phyloP scores from a whole-genome alignment of 306 rosid species.

The Dryas octopetala region DNA sequence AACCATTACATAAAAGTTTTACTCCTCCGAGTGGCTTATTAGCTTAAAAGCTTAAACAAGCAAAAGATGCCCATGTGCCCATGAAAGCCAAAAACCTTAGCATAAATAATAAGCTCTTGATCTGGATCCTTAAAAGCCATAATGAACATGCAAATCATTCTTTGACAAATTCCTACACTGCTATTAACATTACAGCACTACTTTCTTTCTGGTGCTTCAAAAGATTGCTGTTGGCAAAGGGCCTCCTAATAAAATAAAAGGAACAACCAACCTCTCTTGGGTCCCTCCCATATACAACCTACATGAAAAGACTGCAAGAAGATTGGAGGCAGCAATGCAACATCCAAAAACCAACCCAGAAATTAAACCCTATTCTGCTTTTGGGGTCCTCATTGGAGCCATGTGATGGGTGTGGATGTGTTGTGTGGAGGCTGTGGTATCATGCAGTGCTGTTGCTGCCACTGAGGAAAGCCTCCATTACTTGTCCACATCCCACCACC shows the following conservation, averaged over 20 bases:
- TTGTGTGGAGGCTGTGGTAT: constrained; percentile 65
- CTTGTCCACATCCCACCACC: constrained; percentile 34
- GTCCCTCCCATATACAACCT: neutral
- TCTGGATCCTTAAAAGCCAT: neutral
- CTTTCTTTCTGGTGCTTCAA: too few relatives aligned
- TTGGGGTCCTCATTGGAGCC: constrained; percentile 47
- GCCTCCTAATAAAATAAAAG: neutral
- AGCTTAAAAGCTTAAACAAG: too few relatives aligned
- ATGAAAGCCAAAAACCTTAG: neutral
- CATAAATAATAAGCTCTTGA: neutral
- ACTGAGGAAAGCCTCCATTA: constrained; percentile 39
- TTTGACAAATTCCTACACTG: neutral
- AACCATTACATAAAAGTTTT: too few relatives aligned
- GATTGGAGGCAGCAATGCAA: neutral
- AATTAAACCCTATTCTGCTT: neutral
- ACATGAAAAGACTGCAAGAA: neutral
- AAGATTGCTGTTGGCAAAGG: neutral
- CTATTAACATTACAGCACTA: neutral
- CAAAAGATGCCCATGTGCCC: neutral
- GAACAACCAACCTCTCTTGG: neutral
- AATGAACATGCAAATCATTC: neutral
- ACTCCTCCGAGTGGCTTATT: too few relatives aligned
- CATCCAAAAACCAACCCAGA: neutral
- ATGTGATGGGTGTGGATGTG: constrained; percentile 64
- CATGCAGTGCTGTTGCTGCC: constrained; percentile 78